These are phyloP conservation scores for Boletales sp. DNA, from an alignment of 768 basidiomycete genomes.

Conservation along the genomic window DNA sequence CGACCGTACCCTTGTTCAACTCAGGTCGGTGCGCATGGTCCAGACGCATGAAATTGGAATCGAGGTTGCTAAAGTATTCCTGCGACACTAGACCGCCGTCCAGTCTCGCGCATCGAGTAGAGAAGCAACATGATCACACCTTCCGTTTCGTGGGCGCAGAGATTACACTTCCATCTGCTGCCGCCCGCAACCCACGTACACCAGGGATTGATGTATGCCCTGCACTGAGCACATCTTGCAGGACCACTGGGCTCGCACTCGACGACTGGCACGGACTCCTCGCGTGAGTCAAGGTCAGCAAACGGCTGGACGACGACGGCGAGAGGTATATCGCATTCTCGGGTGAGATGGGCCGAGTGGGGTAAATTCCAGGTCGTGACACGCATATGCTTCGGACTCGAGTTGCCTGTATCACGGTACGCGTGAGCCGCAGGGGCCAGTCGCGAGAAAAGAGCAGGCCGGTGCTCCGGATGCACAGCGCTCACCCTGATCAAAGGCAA, in stretches of 20 bases:
- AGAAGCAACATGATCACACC: slow-evolving; percentile 47
- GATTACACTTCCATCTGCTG: slow-evolving; percentile 85
- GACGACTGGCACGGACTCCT: slow-evolving; percentile 78
- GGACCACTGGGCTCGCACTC: slow-evolving; percentile 72
- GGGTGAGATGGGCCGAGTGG: slow-evolving; percentile 69
- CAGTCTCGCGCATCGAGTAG: slow-evolving; percentile 4
- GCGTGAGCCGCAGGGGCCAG: slow-evolving; percentile 9
- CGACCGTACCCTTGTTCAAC: slow-evolving; percentile 86
- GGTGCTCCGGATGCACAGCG: not conserved
- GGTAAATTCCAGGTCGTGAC: slow-evolving; percentile 90
- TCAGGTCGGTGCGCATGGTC: slow-evolving; percentile 85
- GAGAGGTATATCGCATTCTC: slow-evolving; percentile 81
- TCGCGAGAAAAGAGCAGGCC: too few species aligned
- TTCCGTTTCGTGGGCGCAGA: slow-evolving; percentile 80
- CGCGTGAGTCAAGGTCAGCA: slow-evolving; percentile 70
- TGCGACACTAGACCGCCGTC: slow-evolving; percentile 51
- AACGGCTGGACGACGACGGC: slow-evolving; percentile 89
- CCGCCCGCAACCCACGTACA: slow-evolving; percentile 82
- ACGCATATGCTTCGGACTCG: slow-evolving; percentile 87
- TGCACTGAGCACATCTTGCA: slow-evolving; percentile 77
- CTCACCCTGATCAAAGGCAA: slow-evolving; percentile 87
- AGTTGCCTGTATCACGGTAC: slow-evolving; percentile 56
- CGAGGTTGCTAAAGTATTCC: slow-evolving; percentile 83
- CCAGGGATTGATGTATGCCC: slow-evolving; percentile 94
- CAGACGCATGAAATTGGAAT: slow-evolving; percentile 69